Evolutionary conservation across 768 basidiomycete genomes (phyloP).

Genomic region (Trametes villosa): DNA sequence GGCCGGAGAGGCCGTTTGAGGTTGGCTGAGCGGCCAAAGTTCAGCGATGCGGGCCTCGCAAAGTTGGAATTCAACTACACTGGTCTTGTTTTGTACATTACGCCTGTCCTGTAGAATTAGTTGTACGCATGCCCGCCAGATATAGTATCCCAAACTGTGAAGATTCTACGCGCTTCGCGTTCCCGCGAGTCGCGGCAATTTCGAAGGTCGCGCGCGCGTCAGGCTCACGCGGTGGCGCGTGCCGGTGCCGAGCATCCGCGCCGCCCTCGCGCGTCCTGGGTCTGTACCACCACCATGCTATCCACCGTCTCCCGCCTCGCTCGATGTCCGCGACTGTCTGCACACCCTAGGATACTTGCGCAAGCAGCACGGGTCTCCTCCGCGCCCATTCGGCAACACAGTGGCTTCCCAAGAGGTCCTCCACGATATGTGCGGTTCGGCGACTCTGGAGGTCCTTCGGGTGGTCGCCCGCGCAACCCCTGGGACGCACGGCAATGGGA

Average conservation of each 20-base stretch:
- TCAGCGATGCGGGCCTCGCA: not conserved
- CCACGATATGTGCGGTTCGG: conserved; percentile 29
- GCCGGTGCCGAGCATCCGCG: too few relatives aligned
- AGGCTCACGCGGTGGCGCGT: too few relatives aligned
- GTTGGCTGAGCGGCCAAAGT: not conserved
- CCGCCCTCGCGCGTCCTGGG: too few relatives aligned
- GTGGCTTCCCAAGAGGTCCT: not conserved
- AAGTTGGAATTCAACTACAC: too few relatives aligned
- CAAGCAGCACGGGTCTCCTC: not conserved
- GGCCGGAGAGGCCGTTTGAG: not conserved
- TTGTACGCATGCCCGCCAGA: too few relatives aligned
- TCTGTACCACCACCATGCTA: not conserved
- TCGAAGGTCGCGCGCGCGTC: too few relatives aligned
- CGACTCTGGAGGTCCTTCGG: conserved; percentile 2
- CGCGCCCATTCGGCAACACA: not conserved
- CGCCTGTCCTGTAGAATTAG: too few relatives aligned
- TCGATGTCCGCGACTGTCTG: not conserved
- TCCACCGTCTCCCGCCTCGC: not conserved
- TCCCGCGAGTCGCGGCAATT: too few relatives aligned
- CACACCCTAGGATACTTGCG: not conserved
- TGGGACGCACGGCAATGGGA: conserved; percentile 25
- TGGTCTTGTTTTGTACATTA: not conserved
- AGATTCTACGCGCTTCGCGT: too few relatives aligned
- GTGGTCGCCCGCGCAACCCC: not conserved
- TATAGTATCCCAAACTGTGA: too few relatives aligned